Evolutionary conservation across 257 asterid genomes (phyloP), one percentile per base, ranked within the genome.

Genomic region (Solanum paucissectum): DNA sequence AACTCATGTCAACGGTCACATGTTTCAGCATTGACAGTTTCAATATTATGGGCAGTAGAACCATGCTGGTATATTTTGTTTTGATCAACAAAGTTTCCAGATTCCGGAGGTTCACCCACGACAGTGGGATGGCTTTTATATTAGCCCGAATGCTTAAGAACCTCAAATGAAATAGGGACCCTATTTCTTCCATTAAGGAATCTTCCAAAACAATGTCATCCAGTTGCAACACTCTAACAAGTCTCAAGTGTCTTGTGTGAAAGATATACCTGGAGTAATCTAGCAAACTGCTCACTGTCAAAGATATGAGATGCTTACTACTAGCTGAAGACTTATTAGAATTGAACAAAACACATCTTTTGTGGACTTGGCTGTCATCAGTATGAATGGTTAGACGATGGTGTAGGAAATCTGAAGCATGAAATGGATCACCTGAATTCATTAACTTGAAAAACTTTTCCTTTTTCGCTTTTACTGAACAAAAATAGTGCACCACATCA

Each of bases 171-270:
- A 25, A 55, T 33, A 84, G 84, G 27, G 8, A 6, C 9, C 66
- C 66, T 12, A 84, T 37, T 44, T 84, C 89, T 5, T 36, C 69
- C 3, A 3, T 38, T 60, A 44, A 46, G 36, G 52, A 36, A 25
- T 44, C 55, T 29, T n/a, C 27, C 5, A 71, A 5, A 60, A 25
- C 0, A 34, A 23, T 29, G 29, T 71, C 3, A 23, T 62, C 68
- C 84, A 89, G 37, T 74, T 91, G 89, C 83, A 88, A 38, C 66
- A 88, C 89, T 82, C 88, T 52, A 9, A 91, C 68, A 52, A 77
- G 89, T 79, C 87, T 68, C 37, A 84, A 34, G 10, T 83, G 18
- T 86, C 75, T 29, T 83, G 55, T 52, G 34, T 40, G 76, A 85
- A 36, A 32, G 6, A 34, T 3, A 79, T 25, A 21, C 40, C 20